Evolutionary conservation across 768 basidiomycete species (phyloP), one percentile per base, ranked within the genome.

Genomic region (Russula earlei): DNA sequence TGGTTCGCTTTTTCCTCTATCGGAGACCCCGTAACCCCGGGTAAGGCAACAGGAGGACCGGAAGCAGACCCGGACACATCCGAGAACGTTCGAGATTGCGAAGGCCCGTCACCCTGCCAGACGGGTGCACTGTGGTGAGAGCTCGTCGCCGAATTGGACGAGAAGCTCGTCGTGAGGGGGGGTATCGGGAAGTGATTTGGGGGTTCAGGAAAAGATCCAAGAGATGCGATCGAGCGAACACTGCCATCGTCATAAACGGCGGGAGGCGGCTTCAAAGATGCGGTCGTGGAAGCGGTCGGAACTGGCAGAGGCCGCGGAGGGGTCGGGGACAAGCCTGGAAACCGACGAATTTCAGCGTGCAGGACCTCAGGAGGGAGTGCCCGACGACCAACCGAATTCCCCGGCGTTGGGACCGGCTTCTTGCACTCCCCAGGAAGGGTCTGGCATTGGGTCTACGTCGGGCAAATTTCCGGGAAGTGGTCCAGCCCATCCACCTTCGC

Each of bases 401-500:
- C 25, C 24, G 14, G 46, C 17, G 5, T 41, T 31, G 5, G 38
- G 56, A n/a, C 29, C 37, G 33, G 29, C 40, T 10, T 52, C 59
- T 12, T 46, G 46, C 27, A 9, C 19, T n/a, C 29, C 31, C 41
- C 33, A 45, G 29, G 43, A 42, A 49, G 38, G 36, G 10, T 51
- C 43, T 12, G 43, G 25, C 24, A n/a, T 24, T 36, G 24, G 58
- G 41, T 67, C 66, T 15, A 66, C 56, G 41, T 70, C 68, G 8
- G 68, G 71, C 10, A 83, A 66, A 60, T 75, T 74, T 12, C 65
- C 65, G 4, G 82, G 82, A 5, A 78, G 42, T 14, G 67, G 53
- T 0, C 83, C 81, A 5, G 72, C 69, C 84, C 87, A 91, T 9
- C 79, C 79, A 12, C 84, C 87, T 70, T 91, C 88, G 63, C 87